Evolutionary conservation across 2,329 filamentous ascomycete genomes (phyloP), one percentile per base, ranked within the genome.

Genomic region (Chrysosporium queenslandicum): DNA sequence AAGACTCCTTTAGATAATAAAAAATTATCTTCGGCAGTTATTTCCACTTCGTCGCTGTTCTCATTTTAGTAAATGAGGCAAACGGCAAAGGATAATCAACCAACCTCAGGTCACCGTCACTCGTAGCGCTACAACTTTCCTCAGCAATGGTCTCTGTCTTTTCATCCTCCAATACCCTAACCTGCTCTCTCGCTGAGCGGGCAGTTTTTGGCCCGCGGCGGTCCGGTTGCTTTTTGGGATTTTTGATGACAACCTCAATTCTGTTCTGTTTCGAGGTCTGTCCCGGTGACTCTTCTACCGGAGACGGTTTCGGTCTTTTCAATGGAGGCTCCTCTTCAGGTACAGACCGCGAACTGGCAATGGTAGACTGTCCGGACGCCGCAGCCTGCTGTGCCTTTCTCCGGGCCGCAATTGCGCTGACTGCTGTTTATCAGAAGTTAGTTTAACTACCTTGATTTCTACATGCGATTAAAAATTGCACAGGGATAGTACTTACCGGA

Each of bases 351-450:
- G 62, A 60, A 27, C 58, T 45, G 20, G 57, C 37, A n/a, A 54
- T 11, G 4, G 39, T 14, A n/a, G 27, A 29, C 5, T 27, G 40
- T 7, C 37, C 12, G 21, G 53, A 14, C 63, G 64, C 43, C 60
- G 57, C 49, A 64, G 63, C 55, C 21, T 46, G 49, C 29, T 67
- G 65, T 48, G 66, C 63, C 59, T 67, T 67, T 65, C 63, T 70
- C 59, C 69, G 70, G 55, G 69, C 69, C 25, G 70, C 70, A 56
- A 72, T 58, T 41, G 69, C 70, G 55, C 70, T 72, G 54, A 71
- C 59, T n/a, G 56, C 53, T 50, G 39, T 48, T 40, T 11, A 20
- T 2, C 30, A 32, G 11, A 11, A 27, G 29, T 55, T 42, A 53
- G 46, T 42, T 27, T 23, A 5, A 1, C 16, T 39, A 18, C n/a